Percentiles rank a stretch among this genome's conserved stretches.
Evolutionary conservation across 306 rosid species (phyloP).

Genomic region (Acacia crassicarpa): DNA sequence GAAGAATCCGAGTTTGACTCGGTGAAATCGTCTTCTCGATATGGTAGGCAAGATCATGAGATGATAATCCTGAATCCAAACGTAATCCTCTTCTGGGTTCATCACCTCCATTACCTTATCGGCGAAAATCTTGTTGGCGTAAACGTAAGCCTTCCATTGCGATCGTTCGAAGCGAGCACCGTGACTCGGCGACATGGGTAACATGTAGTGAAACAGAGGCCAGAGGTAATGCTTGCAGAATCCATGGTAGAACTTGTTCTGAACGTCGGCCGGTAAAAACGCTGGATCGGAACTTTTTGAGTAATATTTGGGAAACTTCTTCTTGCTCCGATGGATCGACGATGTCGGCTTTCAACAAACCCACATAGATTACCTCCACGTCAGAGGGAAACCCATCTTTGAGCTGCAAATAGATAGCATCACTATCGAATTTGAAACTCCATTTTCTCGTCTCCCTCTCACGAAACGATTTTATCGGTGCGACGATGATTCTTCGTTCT

Average conservation of each 20-base stretch:
- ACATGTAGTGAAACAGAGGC: conserved; percentile 83
- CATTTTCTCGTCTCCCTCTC: conserved; percentile 27
- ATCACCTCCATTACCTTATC: conserved; percentile 61
- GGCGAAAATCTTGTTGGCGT: conserved; percentile 64
- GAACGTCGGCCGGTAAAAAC: conserved; percentile 42
- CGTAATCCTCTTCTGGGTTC: conserved; percentile 63
- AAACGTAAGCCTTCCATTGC: conserved; percentile 63
- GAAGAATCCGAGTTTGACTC: conserved; percentile 66
- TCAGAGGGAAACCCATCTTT: conserved; percentile 53
- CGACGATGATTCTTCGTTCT: conserved; percentile 55
- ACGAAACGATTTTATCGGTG: conserved; percentile 48
- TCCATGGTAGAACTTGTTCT: conserved; percentile 57
- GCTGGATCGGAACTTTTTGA: conserved; percentile 56
- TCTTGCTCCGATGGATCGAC: conserved; percentile 58
- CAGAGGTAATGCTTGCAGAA: conserved; percentile 84
- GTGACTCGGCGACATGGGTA: conserved; percentile 58
- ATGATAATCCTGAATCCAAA: conserved; percentile 80
- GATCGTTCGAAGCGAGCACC: conserved; percentile 54
- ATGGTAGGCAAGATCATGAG: conserved; percentile 70
- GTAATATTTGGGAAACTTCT: conserved; percentile 44
- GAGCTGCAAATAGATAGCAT: conserved; percentile 56
- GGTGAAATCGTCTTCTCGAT: conserved; percentile 48
- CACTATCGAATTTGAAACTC: conserved; percentile 59
- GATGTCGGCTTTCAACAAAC: conserved; percentile 54
- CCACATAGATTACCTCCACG: conserved; percentile 62